A percentile compares a stretch with the other conserved stretches of the same genome.
These are phyloP conservation scores for Priceomyces melissophilus DNA, from an alignment of 805 yeast genomes.

Conservation along the genomic window DNA sequence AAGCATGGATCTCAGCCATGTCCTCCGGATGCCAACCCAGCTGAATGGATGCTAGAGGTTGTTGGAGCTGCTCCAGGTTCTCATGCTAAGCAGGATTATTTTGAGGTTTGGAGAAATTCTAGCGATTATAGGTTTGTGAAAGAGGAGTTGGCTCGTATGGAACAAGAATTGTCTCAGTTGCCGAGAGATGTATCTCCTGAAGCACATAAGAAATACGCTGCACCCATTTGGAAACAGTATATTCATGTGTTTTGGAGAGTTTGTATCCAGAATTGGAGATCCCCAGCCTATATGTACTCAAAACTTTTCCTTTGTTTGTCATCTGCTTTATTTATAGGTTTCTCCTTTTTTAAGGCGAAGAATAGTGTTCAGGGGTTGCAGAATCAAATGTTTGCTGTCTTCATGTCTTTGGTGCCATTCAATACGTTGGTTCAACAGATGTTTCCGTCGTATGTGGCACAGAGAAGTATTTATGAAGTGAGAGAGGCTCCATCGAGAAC, in stretches of 20 bases:
- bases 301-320: conserved; percentile 54
- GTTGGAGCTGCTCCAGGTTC: conserved; percentile 84
- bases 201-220: conserved; percentile 26
- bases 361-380: conserved; percentile 58
- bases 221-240: conserved; percentile 25
- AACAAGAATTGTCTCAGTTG: conserved; percentile 41
- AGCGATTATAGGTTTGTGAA: conserved; percentile 56
- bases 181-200: conserved; percentile 25
- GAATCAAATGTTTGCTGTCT: conserved; percentile 58
- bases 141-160: conserved; percentile 62
- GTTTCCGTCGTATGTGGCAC: conserved; percentile 41
- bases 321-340: conserved; percentile 66
- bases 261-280: conserved; percentile 46
- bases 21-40: conserved; percentile 37
- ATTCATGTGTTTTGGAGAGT: conserved; percentile 27
- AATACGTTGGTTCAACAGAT: conserved; percentile 39
- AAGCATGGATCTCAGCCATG: conserved; percentile 57
- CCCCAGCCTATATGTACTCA: conserved; percentile 59
- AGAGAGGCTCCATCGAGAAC: conserved; percentile 45
- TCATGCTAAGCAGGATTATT: conserved; percentile 66
- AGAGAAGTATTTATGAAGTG: conserved; percentile 45
- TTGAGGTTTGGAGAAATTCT: conserved; percentile 76
- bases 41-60: conserved; percentile 86
- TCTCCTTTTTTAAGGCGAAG: conserved; percentile 62
- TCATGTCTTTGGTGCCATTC: conserved; percentile 41